A percentile compares a stretch with the other conserved stretches of the same genome.
phyloP scores from a whole-genome alignment of 1,284 basidiomycete species.

The Apiotrichum gracile region DNA sequence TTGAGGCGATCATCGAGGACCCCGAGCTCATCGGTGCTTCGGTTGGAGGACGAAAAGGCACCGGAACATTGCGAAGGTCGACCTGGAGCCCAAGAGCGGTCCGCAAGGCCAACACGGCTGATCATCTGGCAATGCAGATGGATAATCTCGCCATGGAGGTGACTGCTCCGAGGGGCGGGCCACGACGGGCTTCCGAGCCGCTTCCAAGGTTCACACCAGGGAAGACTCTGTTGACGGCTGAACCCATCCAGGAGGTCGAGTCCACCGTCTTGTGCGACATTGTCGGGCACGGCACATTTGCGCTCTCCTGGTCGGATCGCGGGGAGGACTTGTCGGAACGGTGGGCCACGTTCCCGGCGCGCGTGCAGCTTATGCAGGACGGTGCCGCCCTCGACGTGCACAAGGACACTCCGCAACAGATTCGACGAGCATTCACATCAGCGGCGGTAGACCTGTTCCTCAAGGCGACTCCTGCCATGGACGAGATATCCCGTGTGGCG shows the following conservation, averaged over 20 bases:
- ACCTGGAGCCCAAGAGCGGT: not conserved
- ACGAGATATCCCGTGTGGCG: not conserved
- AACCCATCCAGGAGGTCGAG: not conserved
- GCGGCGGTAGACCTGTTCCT: not conserved
- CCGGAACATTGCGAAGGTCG: not conserved
- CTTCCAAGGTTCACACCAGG: not conserved
- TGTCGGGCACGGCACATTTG: not conserved
- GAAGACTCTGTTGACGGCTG: not conserved
- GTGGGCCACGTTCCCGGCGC: not conserved
- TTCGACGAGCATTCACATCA: not conserved
- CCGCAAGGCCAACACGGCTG: not conserved
- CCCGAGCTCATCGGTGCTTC: not conserved
- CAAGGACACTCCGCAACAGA: not conserved
- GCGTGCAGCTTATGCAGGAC: not conserved
- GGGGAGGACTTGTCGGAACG: not conserved
- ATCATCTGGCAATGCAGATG: not conserved
- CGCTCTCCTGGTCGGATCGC: not conserved
- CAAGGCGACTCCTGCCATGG: not conserved
- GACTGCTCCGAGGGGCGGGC: not conserved
- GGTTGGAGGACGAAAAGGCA: not conserved
- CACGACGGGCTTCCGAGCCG: not conserved
- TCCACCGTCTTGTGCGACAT: not conserved
- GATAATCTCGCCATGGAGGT: not conserved
- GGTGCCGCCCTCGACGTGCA: not conserved
- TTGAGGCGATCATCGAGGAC: not conserved